Evolutionary conservation across 163 green algal genomes (phyloP), one percentile per base, ranked within the genome.

Genomic region (Scenedesmus sp.): DNA sequence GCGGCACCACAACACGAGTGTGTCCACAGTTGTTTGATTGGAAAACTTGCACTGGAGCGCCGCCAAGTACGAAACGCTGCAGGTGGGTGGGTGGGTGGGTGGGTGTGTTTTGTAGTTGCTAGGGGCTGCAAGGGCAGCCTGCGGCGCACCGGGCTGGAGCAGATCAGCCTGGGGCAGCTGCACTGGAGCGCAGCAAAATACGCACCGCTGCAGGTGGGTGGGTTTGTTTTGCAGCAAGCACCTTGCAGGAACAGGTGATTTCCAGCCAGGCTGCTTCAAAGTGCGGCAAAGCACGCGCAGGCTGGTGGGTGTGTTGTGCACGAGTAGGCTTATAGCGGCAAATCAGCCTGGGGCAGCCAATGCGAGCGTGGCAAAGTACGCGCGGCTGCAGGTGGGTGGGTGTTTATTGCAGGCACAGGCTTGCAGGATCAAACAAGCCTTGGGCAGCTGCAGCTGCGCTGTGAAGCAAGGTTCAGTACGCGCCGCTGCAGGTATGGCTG

Each of bases 101-200:
- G 18, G 84, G 59, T 57, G 84, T 26, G 66, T 76, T 3, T 26
- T 7, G n/a, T 10, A 12, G 9, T 20, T 73, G 64, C 64, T 23
- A 5, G 64, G 0, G 93, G 88, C 4, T 94, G 85, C 90, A 83
- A 91, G 66, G 52, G 92, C 18, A 77, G 67, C 59, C 79, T 94
- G 85, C 84, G 93, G 86, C 94, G 97, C 0, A 93, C 97, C 46
- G 96, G 95, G 15, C 26, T 89, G 66, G 93, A 98, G 46, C 92
- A 96, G 87, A 87, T 99, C 7, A 95, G 94, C 5, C 54, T 99
- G 4, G 98, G 94, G 34, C 98, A 99, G 95, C 94, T 99, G 90
- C 98, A 99, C 93, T 99, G 98, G 98, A 96, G 88, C 64, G 95
- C 97, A 60, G 94, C 96, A 67, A 99, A 99, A 62, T 99, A 99